These are phyloP conservation scores for Hyphodiscus hymeniophilus DNA, from an alignment of 495 filamentous ascomycete genomes.

Conservation along the genomic window DNA sequence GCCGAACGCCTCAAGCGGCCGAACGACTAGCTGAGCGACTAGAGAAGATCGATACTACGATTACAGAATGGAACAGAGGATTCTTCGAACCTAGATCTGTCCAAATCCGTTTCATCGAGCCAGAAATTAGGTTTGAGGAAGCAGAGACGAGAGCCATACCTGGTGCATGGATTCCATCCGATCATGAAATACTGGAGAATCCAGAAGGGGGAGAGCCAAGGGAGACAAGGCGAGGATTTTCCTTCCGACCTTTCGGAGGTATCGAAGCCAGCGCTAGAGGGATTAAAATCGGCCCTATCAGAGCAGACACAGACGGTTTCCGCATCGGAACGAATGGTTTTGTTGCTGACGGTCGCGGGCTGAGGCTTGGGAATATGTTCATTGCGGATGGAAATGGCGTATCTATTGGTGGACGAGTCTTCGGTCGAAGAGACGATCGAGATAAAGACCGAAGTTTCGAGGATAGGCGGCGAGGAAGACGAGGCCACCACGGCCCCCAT, in stretches of 20 bases:
- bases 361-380: constrained; percentile 7
- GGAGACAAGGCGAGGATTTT: too few relatives aligned
- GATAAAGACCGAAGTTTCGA: background rate
- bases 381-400: constrained; percentile 27
- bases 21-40: background rate
- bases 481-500: background rate
- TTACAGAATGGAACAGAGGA: constrained; percentile 42
- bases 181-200: constrained; percentile 17
- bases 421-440: constrained; percentile 2
- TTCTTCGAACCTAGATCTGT: constrained; percentile 38
- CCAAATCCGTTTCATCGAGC: constrained; percentile 6
- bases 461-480: constrained; percentile 3
- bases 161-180: constrained; percentile 11
- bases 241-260: constrained; percentile 24
- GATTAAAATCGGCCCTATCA: constrained; percentile 7
- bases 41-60: constrained; percentile 12
- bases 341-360: constrained; percentile 5
- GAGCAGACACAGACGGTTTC: constrained; percentile 33
- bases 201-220: constrained; percentile 34
- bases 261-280: constrained; percentile 1
- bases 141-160: constrained; percentile 4
- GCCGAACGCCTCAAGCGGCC: background rate
- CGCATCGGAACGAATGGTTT: constrained; percentile 19
- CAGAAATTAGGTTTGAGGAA: background rate
- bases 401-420: constrained; percentile 18